Evolutionary conservation across 78 protist species (phyloP), one percentile per base, ranked within the genome.

Genomic region (Andalucia godoyi): DNA sequence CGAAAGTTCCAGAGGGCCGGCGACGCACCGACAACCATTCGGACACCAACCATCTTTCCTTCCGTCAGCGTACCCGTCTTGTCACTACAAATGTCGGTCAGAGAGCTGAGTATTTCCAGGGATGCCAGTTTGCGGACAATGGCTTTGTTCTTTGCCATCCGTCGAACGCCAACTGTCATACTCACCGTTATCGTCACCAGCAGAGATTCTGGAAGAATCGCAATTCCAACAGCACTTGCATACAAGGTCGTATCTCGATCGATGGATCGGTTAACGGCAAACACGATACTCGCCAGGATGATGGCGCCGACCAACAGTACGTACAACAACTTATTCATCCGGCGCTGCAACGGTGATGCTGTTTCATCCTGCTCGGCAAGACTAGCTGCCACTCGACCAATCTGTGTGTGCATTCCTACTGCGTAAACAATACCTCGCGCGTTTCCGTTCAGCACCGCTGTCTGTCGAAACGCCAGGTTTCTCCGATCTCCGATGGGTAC

Each of bases 61-160:
- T 63, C 61, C 41, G 99, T 95, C 21, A 95, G 74, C 6, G 99
- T 95, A 43, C 97, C 97, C 2, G 99, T 95, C 84, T 95, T 95
- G 72, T 95, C 97, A 12, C 89, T 78, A 79, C 91, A 81, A 55
- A 95, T 87, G 52, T 89, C 83, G 36, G 88, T 50, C 47, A 74
- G 57, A 40, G 87, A 76, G 21, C 99, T 98, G 4, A 93, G 92
- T 10, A 98, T 90, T 67, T 89, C 99, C 49, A 96, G 95, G 23
- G 90, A 78, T 1, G 75, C 77, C 7, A 84, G 45, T 18, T 59
- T 53, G 34, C 83, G 74, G 21, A 95, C 93, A 41, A 91, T 40
- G 27, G 88, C 93, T 46, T 85, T 83, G 13, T 55, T 61, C 49
- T 30, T 59, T 42, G 91, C 85, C 94, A 95, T 86, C 51, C 92